Evolutionary conservation across 2,329 filamentous ascomycete species (phyloP).

Genomic region (Capronia coronata): DNA sequence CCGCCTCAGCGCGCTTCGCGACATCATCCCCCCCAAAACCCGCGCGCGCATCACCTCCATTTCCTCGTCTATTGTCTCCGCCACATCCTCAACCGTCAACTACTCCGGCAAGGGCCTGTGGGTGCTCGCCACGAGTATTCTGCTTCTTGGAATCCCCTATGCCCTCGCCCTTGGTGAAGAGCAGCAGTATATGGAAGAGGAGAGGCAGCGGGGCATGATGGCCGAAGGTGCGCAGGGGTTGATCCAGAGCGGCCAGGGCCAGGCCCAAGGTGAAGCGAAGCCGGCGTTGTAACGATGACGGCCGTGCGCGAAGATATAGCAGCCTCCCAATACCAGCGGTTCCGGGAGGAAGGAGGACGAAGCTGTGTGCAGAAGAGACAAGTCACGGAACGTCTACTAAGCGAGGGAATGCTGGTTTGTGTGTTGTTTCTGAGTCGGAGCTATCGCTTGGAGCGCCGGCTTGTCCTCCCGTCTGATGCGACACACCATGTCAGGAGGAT

Average conservation of each 20-base stretch:
- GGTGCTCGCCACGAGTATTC: constrained; percentile 81
- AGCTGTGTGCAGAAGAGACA: background rate
- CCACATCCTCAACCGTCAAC: constrained; percentile 42
- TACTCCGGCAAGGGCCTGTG: constrained; percentile 83
- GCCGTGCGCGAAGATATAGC: background rate
- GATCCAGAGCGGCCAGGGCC: constrained; percentile 14
- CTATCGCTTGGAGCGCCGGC: too few relatives aligned
- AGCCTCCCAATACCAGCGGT: too few relatives aligned
- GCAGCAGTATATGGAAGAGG: constrained; percentile 94
- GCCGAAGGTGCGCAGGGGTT: constrained; percentile 54
- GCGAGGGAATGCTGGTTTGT: too few relatives aligned
- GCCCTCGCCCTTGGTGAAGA: constrained; percentile 90
- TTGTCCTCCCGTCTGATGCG: too few relatives aligned
- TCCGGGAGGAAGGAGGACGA: background rate
- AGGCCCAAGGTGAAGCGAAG: constrained; percentile 18
- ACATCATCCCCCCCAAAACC: constrained; percentile 68
- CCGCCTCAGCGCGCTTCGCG: constrained; percentile 64
- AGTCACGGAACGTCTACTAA: too few relatives aligned
- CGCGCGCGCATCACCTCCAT: constrained; percentile 62
- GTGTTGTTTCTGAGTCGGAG: too few relatives aligned
- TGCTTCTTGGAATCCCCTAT: constrained; percentile 88
- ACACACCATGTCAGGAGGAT: too few relatives aligned
- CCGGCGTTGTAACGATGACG: constrained; percentile 17
- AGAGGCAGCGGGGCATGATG: constrained; percentile 94
- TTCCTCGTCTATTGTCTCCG: constrained; percentile 41